Base-by-base conservation (phyloP, 306 rosid genomes). In the Dryas drummondii region DNA sequence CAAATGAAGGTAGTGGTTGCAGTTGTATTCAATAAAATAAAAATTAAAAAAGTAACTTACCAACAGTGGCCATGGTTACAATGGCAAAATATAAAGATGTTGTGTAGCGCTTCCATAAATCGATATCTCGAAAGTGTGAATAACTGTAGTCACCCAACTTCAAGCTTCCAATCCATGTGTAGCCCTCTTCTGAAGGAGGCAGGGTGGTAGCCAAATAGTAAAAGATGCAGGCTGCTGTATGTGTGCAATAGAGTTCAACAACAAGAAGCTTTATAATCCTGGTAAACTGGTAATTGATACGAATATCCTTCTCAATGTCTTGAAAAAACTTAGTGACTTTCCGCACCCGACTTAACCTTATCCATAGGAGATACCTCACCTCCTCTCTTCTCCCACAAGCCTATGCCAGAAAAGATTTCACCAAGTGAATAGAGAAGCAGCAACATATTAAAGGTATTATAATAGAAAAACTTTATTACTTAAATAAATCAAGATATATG, bases 51-150 rank as follows among this genome's bases (percentile, higher is more conserved):
- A 41, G 44, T 50, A 70, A 81, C 89, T 47, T 83, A 94, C 99
- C 99, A 37, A 94, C 97, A 22, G 99, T 94, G 73, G 98, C 93
- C 99, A 94, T 94, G 0, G 99, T 94, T 63, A 94, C 99, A 75
- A 94, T 80, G 58, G 99, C 97, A 56, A 94, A 94, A 71, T 94
- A 94, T 78, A 94, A 72, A 2, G 99, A 94, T 26, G 97, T 90
- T 16, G 83, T 90, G 79, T 94, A 94, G 66, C 99, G 92, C 83
- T 82, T 90, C 96, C 93, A 90, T 46, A 94, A 8, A 83, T 92
- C 99, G 51, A 94, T 92, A 6, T 94, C 99, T 82, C 97, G 85
- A 89, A 94, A 94, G 68, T 76, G 58, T 37, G 94, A 81, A 82
- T 94, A 92, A 78, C 93, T 89, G 19, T 55, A 88, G 79, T 86